These are phyloP conservation scores for Neurospora tetraspora DNA, from an alignment of 495 filamentous ascomycete species.

Conservation along the genomic window DNA sequence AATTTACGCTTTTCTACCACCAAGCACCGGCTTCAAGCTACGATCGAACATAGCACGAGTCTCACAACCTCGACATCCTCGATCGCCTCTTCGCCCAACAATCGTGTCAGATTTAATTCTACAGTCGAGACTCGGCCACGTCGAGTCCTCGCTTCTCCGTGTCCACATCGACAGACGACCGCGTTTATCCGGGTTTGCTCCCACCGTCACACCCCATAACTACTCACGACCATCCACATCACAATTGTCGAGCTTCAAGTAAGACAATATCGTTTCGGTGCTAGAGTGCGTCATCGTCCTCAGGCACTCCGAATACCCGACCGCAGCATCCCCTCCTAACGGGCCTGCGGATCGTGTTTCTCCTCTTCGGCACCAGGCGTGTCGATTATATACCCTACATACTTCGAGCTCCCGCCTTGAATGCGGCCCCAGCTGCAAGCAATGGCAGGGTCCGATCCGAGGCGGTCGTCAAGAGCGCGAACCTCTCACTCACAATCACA, in stretches of 20 bases:
- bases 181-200: not conserved
- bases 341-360: not conserved
- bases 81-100: not conserved
- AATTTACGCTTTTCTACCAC: not conserved
- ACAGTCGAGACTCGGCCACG: not conserved
- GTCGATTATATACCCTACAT: not conserved
- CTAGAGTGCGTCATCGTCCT: not conserved
- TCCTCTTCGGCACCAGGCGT: not conserved
- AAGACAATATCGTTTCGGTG: not conserved
- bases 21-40: not conserved
- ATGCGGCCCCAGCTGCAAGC: slow-evolving; percentile 23
- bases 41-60: not conserved
- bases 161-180: not conserved
- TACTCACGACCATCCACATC: not conserved
- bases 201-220: not conserved
- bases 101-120: not conserved
- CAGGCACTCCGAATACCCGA: not conserved
- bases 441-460: slow-evolving; percentile 55
- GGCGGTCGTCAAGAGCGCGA: slow-evolving; percentile 87
- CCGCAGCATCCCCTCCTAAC: not conserved
- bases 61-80: not conserved
- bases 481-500: slow-evolving; percentile 67
- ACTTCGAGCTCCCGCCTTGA: slow-evolving; percentile 12
- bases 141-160: not conserved
- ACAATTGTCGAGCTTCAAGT: not conserved